Percentiles rank a stretch among this genome's conserved stretches.
phyloP scores from a whole-genome alignment of 2,329 filamentous ascomycete genomes.

The Pseudocercospora macadamiae region DNA sequence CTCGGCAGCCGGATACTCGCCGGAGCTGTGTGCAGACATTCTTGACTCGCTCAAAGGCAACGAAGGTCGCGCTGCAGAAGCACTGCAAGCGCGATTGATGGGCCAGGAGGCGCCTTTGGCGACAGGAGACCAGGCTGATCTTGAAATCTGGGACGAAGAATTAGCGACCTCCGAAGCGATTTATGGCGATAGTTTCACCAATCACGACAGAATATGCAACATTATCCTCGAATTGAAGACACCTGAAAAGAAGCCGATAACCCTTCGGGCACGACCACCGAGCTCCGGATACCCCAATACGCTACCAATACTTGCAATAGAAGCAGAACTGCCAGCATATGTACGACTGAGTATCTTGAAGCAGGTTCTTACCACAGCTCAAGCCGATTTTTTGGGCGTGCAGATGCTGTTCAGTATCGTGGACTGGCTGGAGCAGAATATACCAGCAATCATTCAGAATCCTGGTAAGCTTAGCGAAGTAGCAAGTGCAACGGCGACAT shows the following conservation, averaged over 20 bases:
- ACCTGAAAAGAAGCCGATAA: conserved; percentile 48
- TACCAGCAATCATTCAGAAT: conserved; percentile 78
- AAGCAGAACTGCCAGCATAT: conserved; percentile 76
- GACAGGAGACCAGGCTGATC: conserved; percentile 40
- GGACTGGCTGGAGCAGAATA: conserved; percentile 87
- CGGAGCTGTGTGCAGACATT: conserved; percentile 78
- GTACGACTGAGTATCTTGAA: conserved; percentile 88
- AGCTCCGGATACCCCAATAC: conserved; percentile 69
- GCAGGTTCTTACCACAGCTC: conserved; percentile 71
- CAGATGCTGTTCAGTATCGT: conserved; percentile 89
- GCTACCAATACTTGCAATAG: conserved; percentile 70
- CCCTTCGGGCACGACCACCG: conserved; percentile 70
- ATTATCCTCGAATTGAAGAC: conserved; percentile 64
- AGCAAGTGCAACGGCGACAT: conserved; percentile 70
- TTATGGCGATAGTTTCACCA: conserved; percentile 72
- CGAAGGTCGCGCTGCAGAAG: conserved; percentile 76
- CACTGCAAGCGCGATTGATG: conserved; percentile 72
- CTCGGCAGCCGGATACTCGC: conserved; percentile 79
- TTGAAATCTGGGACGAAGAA: conserved; percentile 80
- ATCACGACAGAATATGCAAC: conserved; percentile 61
- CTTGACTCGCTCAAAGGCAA: conserved; percentile 71
- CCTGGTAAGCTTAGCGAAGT: conserved; percentile 85
- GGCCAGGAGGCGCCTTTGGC: conserved; percentile 31
- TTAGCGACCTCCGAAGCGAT: conserved; percentile 82
- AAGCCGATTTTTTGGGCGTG: conserved; percentile 73